Evolutionary conservation across 129 eudicot genomes (phyloP).

Genomic region (Deinandra increscens): DNA sequence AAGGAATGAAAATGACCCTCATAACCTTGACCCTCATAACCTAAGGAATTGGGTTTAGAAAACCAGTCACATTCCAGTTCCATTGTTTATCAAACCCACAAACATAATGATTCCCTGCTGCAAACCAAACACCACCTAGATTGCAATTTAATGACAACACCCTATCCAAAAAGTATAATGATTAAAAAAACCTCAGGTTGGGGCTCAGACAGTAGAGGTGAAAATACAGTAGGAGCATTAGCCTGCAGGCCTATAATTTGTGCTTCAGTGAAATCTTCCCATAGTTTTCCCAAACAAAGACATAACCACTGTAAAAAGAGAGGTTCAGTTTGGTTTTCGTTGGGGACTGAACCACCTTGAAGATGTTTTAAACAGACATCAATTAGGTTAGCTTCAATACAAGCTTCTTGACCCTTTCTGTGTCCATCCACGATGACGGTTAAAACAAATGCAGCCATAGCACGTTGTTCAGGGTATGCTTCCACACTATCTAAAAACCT

Average conservation of each 20-base stretch:
- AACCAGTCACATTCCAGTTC: background rate
- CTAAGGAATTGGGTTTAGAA: background rate
- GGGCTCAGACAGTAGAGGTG: slow-evolving; percentile 75
- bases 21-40: background rate
- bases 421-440: slow-evolving; percentile 97
- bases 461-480: slow-evolving; percentile 97
- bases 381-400: slow-evolving; percentile 75
- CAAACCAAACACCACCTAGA: background rate
- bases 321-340: slow-evolving; percentile 87
- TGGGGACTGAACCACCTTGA: slow-evolving; percentile 56
- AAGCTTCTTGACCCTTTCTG: slow-evolving; percentile 90
- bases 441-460: slow-evolving; percentile 99
- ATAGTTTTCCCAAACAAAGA: slow-evolving; percentile 86
- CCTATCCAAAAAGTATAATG: background rate
- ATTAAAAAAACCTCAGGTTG: slow-evolving; percentile 76
- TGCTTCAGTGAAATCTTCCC: slow-evolving; percentile 97
- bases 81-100: background rate
- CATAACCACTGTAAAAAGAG: slow-evolving; percentile 91
- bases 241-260: slow-evolving; percentile 83
- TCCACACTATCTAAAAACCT: slow-evolving; percentile 88
- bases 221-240: slow-evolving; percentile 62
- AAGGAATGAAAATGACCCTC: background rate
- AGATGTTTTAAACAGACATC: slow-evolving; percentile 86
- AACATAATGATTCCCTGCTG: background rate
- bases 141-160: background rate